A percentile compares a stretch with the other conserved stretches of the same genome.
Conservation (phyloP, 2,329 filamentous ascomycete genomes). For the Ophiostoma sp. region DNA sequence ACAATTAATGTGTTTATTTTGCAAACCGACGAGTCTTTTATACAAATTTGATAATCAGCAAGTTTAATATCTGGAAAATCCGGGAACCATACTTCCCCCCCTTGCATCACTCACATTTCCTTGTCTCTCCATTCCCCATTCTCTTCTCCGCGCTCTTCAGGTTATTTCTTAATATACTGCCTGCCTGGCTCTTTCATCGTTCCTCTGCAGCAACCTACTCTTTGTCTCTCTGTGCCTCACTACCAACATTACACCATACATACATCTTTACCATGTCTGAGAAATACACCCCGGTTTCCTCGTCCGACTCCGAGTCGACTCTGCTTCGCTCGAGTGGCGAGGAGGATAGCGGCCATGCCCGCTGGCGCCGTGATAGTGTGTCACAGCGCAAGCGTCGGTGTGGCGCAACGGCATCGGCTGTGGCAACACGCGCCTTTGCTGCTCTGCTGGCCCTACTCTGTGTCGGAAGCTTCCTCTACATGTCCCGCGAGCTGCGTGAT, state of each 20-base stretch:
- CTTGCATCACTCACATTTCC: background rate
- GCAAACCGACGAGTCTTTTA: background rate
- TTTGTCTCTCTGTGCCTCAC: background rate
- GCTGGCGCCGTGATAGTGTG: slow-evolving; percentile 3
- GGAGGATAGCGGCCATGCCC: slow-evolving; percentile 1
- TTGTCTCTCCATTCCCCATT: background rate
- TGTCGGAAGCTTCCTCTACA: slow-evolving; percentile 10
- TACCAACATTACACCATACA: background rate
- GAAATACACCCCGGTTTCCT: background rate
- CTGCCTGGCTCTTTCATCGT: background rate
- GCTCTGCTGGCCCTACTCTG: background rate
- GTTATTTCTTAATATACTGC: background rate
- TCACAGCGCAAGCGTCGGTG: slow-evolving; percentile 4
- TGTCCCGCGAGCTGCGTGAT: slow-evolving; percentile 4
- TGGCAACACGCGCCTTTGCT: background rate
- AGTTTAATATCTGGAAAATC: background rate
- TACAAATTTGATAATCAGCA: background rate
- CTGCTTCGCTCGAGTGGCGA: background rate
- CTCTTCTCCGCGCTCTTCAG: background rate
- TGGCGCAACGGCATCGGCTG: background rate
- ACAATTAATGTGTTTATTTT: background rate
- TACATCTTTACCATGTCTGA: background rate
- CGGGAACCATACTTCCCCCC: background rate
- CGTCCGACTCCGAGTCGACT: slow-evolving; percentile 12
- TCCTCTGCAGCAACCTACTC: background rate